phyloP scores from a whole-genome alignment of 2,329 filamentous ascomycete genomes.

The Fusarium brachygibbosum region DNA sequence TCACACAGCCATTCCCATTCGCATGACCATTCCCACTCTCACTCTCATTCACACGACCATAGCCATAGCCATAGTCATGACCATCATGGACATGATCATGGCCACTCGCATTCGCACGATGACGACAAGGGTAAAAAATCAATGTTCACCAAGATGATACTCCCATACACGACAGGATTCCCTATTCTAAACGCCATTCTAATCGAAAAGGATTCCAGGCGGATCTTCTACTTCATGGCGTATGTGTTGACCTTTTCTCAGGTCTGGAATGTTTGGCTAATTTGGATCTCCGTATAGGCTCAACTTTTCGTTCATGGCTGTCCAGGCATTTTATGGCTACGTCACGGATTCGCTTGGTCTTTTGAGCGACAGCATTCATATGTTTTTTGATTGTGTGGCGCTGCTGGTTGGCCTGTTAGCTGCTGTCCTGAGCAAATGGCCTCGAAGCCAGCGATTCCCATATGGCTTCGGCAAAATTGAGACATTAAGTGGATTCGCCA shows the following conservation, averaged over 20 bases:
- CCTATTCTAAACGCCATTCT: constrained; percentile 89
- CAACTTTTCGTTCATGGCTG: constrained; percentile 94
- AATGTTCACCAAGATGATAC: constrained; percentile 76
- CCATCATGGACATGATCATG: constrained; percentile 48
- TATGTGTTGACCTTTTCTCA: constrained; percentile 59
- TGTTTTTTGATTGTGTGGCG: constrained; percentile 98
- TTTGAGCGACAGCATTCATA: constrained; percentile 98
- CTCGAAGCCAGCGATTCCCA: constrained; percentile 86
- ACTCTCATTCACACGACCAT: constrained; percentile 36
- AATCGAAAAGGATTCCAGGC: constrained; percentile 89
- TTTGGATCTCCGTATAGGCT: constrained; percentile 66
- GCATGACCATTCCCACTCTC: constrained; percentile 33
- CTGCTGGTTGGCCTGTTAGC: constrained; percentile 91
- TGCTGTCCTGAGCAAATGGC: constrained; percentile 97
- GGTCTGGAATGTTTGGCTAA: constrained; percentile 35
- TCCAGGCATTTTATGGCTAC: constrained; percentile 95
- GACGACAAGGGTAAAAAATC: constrained; percentile 69
- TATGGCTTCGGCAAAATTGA: constrained; percentile 98
- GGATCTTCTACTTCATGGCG: constrained; percentile 98
- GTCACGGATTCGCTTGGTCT: constrained; percentile 92
- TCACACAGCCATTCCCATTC: constrained; percentile 47
- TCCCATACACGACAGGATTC: constrained; percentile 77
- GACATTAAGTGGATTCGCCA: constrained; percentile 94
- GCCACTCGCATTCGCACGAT: constrained; percentile 52
- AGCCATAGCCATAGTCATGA: constrained; percentile 18